Evolutionary conservation across 1,139 yeast species (phyloP), one percentile per base, ranked within the genome.

Genomic region (Taphrina confusa): DNA sequence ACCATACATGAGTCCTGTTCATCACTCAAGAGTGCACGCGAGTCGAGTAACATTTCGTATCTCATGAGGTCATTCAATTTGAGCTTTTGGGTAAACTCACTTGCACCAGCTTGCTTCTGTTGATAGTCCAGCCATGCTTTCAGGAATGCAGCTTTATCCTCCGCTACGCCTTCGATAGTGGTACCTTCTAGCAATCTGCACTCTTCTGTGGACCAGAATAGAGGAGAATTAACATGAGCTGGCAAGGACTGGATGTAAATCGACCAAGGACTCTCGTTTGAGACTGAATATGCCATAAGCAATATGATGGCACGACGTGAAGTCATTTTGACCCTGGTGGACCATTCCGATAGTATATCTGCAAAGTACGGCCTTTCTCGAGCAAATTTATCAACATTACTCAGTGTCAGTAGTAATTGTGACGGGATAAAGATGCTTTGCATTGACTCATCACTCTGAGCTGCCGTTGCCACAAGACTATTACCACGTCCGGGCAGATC

Each of bases 1-100:
- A 47, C 52, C 52, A 47, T 47, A 16, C 52, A 47, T 18, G 52
- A 33, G 12, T 47, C 52, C n/a, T 47, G 42, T 16, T 47, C 52
- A 25, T 47, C 34, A 22, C 52, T 47, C 39, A 47, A 20, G 22
- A 47, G 14, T 4, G 52, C 52, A 12, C 52, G 39, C 1, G 52
- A 47, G 52, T 47, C 52, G 18, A 47, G 31, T 25, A 47, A 16
- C 52, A 33, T 47, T 33, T 47, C 52, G 23, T 47, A 47, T 25
- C 4, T 4, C 42, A 34, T 22, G 20, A 47, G 34, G 4, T 33
- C 31, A 5, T 31, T 11, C 14, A 47, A n/a, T 5, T 11, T 1
- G 12, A 47, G n/a, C 9, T 30, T 20, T 30, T 27, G 39, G 1
- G 52, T 47, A 22, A 47, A 47, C 5, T 33, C 42, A 47, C 52